Evolutionary conservation across 495 filamentous ascomycete genomes (phyloP), one percentile per base, ranked within the genome.

Genomic region (Pyrenula massariospora): DNA sequence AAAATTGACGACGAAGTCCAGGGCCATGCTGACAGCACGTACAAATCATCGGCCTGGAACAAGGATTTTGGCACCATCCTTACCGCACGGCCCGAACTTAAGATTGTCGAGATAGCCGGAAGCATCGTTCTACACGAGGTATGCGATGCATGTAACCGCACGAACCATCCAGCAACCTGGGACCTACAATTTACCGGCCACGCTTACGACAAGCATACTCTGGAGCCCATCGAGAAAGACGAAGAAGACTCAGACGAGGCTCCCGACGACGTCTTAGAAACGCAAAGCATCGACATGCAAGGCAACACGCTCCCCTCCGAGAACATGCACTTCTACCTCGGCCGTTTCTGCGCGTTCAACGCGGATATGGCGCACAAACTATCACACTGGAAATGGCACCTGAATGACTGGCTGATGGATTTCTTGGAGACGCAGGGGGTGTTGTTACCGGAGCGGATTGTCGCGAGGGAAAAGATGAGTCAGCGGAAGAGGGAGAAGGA

Each of bases 141-240:
- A 0, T 96, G 90, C 60, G 85, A 86, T 59, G 90, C 89, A 0
- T 96, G 90, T 62, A 86, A 87, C 52, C 78, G 88, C 47, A 77
- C 75, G 10, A 72, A 68, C 0, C 89, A 95, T 62, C 78, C 83
- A 0, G 84, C 88, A 0, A 87, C 77, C 23, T 81, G 64, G 22
- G 70, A 75, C 51, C 66, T 93, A 48, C 73, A 72, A 8, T 82
- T 95, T 57, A 68, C 64, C 5, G 91, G 89, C 3, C 77, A 80
- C 23, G 71, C 88, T 0, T 96, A 96, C 65, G 69, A 85, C 55
- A 75, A 82, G 24, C 68, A 83, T 2, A 84, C 84, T 0, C 74
- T 95, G 0, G 84, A 88, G 56, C 81, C 86, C 0, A 66, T 91
- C 1, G 75, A 74, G 8, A 64, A 79, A 3, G 73, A 79, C 23